These are phyloP conservation scores for Prunus armeniaca DNA, from an alignment of 306 rosid species.

Conservation along the genomic window DNA sequence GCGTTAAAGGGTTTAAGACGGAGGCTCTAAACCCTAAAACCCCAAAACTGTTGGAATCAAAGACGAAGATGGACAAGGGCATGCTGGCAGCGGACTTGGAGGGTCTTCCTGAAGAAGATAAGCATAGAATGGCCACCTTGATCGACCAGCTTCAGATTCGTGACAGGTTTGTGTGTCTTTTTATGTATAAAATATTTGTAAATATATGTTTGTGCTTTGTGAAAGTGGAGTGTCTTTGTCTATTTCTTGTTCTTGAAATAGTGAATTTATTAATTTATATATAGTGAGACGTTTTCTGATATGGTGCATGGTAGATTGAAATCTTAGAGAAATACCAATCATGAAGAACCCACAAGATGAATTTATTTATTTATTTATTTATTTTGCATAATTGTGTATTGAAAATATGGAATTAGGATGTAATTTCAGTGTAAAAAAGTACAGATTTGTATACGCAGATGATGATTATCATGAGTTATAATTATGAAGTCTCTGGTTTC, in stretches of 20 bases:
- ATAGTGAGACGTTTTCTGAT: neutral
- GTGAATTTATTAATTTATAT: neutral
- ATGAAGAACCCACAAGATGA: neutral
- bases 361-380: neutral
- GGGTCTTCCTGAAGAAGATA: slow-evolving; percentile 59
- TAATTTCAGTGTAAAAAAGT: neutral
- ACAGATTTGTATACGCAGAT: neutral
- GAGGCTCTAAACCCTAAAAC: slow-evolving; percentile 32
- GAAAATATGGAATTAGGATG: neutral
- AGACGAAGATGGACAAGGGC: slow-evolving; percentile 62
- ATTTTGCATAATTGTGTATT: neutral
- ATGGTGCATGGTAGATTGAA: neutral
- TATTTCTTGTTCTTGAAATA: neutral
- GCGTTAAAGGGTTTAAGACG: slow-evolving; percentile 41
- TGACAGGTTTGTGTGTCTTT: slow-evolving; percentile 54
- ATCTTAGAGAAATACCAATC: neutral
- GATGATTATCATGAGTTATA: neutral
- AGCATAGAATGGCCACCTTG: slow-evolving; percentile 52
- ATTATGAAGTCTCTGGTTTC: neutral
- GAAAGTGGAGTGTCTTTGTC: neutral
- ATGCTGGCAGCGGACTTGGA: slow-evolving; percentile 42
- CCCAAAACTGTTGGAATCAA: neutral
- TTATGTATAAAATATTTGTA: neutral
- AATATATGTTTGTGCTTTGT: neutral
- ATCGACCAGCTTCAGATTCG: slow-evolving; percentile 62